Conservation (phyloP, 805 yeast species). For the baker's yeast (Saccharomyces cerevisiae) region DNA sequence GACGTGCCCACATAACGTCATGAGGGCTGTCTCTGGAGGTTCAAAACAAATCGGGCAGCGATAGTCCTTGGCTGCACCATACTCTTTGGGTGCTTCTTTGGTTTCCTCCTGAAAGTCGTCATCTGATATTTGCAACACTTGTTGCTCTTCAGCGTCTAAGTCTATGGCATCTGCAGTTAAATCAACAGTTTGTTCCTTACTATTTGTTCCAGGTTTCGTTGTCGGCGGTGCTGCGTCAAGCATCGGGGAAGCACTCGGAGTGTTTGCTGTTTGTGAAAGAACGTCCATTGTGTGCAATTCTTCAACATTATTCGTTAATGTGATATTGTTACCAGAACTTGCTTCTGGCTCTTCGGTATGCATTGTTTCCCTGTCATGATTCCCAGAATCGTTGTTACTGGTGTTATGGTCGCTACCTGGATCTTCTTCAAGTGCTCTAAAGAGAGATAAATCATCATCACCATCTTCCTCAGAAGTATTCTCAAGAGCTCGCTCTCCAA, state of each 20-base stretch:
- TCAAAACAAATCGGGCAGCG: constrained; percentile 52
- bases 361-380: neutral
- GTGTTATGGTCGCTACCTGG: constrained; percentile 2
- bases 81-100: constrained; percentile 12
- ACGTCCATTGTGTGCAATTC: constrained; percentile 3
- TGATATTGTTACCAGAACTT: constrained; percentile 4
- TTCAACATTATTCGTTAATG: constrained; percentile 2
- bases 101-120: constrained; percentile 21
- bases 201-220: neutral
- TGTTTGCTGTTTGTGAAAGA: neutral
- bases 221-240: neutral
- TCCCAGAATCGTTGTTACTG: neutral
- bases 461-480: constrained; percentile 9
- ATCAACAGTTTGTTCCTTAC: neutral
- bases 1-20: constrained; percentile 51
- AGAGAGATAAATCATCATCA: constrained; percentile 9
- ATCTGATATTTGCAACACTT: constrained; percentile 35
- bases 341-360: neutral
- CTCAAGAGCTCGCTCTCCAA: constrained; percentile 7
- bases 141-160: constrained; percentile 28
- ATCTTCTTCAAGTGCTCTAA: constrained; percentile 7
- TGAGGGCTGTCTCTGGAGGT: constrained; percentile 39
- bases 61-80: constrained; percentile 31
- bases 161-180: constrained; percentile 9
- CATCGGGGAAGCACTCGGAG: neutral